Evolutionary conservation across 495 filamentous ascomycete genomes (phyloP), one percentile per base, ranked within the genome.

Genomic region (Hypomontagnella monticulosa): DNA sequence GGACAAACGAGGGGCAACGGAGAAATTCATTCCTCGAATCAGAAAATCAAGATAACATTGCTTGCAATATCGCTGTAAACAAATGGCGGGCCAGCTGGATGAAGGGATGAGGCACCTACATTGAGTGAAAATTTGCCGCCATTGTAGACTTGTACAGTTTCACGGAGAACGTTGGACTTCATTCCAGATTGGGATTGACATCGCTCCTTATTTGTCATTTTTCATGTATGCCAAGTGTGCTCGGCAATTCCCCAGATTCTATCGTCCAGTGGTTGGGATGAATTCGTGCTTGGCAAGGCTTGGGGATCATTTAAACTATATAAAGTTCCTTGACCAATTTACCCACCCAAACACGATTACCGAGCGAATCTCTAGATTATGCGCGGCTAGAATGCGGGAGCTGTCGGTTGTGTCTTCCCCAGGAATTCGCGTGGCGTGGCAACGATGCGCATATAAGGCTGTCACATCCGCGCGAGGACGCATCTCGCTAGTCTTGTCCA

Each of bases 221-320:
- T 20, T 33, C 41, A 56, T 52, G 40, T 62, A 52, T 50, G 65
- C 65, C 65, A 68, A 68, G 65, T 38, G 20, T 37, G 47, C 37
- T 48, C 54, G 65, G 60, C 65, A 68, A 42, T 68, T 64, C 61
- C 65, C 65, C 65, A 62, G 47, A 63, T 63, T 60, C 37, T 33
- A 11, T 46, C 10, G 10, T 36, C 65, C 59, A 68, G 56, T 68
- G 48, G 44, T 18, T 37, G 33, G 8, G 51, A 30, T 32, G 18
- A 19, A 57, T 55, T 32, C 30, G 9, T 60, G 41, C 60, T 64
- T 57, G 65, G 33, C 65, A 63, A 58, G 43, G 34, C 49, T 48
- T 41, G 36, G 42, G 42, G 30, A 41, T 48, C 54, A 54, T 62
- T 38, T 42, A 44, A 51, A 53, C 32, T 40, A 47, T 51, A 54